phyloP scores from a whole-genome alignment of 2,329 filamentous ascomycete genomes.

The Hymenoscyphus infarciens region DNA sequence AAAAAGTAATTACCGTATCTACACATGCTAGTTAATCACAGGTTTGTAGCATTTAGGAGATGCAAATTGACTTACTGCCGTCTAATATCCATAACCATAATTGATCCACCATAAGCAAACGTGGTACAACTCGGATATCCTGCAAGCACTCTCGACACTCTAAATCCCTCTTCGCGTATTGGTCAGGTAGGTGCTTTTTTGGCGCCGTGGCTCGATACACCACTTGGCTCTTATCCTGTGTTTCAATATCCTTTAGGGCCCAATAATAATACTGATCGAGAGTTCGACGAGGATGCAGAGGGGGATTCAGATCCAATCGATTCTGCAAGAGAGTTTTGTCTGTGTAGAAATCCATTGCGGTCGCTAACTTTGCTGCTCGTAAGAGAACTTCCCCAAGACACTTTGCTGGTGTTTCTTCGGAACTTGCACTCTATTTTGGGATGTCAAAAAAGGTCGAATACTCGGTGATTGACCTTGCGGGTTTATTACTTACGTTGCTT shows the following conservation, averaged over 20 bases:
- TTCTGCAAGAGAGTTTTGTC: conserved; percentile 18
- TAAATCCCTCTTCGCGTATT: conserved; percentile 6
- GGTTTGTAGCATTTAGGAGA: not conserved
- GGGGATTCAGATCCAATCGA: conserved; percentile 21
- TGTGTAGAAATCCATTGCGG: conserved; percentile 19
- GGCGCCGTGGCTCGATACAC: conserved; percentile 14
- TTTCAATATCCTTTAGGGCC: conserved; percentile 36
- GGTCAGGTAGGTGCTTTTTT: not conserved
- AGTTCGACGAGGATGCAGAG: conserved; percentile 42
- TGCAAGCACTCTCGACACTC: conserved; percentile 31
- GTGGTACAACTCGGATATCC: conserved; percentile 1
- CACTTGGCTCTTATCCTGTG: conserved; percentile 33
- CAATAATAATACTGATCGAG: conserved; percentile 43
- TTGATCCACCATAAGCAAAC: not conserved
- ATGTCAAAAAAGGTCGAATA: not conserved
- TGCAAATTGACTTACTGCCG: not conserved
- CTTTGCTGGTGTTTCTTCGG: not conserved
- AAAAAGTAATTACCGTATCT: conserved; percentile 1
- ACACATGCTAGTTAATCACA: not conserved
- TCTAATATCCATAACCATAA: conserved; percentile 39
- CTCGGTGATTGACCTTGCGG: not conserved
- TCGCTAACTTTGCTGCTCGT: conserved; percentile 10
- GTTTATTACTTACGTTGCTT: not conserved
- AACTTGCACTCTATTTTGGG: not conserved
- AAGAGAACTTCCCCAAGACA: not conserved